Base-by-base conservation (phyloP, 2,329 filamentous ascomycete species). In the Exophiala mesophila region DNA sequence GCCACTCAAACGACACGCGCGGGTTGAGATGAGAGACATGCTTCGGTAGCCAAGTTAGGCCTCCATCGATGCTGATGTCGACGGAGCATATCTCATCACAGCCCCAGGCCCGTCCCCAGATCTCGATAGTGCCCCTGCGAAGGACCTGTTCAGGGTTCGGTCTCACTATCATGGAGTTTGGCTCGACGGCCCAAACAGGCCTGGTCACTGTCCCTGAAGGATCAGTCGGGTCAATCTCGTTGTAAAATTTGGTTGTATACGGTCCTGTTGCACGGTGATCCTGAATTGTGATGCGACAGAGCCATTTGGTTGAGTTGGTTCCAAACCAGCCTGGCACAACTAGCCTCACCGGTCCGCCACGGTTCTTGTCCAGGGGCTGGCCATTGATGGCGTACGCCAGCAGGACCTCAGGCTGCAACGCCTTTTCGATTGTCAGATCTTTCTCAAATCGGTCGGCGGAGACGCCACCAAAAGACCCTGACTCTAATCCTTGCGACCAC, bases 371-470 rank as follows among this genome's bases (percentile, higher is more conserved):
- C 30, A 54, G 33, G 23, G 40, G 43, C 34, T 45, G 21, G 3
- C 42, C 44, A 39, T 54, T 54, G 41, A 54, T 51, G 30, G 49
- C 49, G 34, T 52, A 54, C 16, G 51, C 51, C 8, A 54, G 28
- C 19, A 54, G 21, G 6, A 48, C 45, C 17, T 51, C 51, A 5
- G 37, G 38, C 5, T 26, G 16, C 32, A 45, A n/a, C 13, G 51
- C 51, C 35, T 54, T 54, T 23, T 36, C 20, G 23, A 54, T 16
- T 3, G 49, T 33, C 16, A 54, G 39, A 20, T 54, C 51, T 31
- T 54, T 54, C 32, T 54, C 45, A n/a, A 51, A 54, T 5, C 41
- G 36, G 29, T 52, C 48, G 7, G 44, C 44, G 1, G 45, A 35
- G 15, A 49, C 46, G 9, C 38, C 41, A 3, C 41, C 45, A 29